Conservation (phyloP, 2,329 filamentous ascomycete species). For the Beauveria varroae region DNA sequence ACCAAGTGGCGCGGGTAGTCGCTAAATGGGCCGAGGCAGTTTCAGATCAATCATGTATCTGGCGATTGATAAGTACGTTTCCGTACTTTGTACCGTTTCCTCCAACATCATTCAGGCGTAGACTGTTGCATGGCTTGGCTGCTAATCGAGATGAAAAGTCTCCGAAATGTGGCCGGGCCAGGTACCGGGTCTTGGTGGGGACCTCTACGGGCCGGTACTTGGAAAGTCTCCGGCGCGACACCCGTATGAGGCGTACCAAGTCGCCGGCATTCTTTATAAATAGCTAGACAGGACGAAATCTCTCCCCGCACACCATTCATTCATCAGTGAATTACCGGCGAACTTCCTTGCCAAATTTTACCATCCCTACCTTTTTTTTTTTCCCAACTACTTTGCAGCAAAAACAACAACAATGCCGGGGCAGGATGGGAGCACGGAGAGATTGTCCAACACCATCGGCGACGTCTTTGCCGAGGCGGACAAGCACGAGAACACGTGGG, state of each 20-base stretch:
- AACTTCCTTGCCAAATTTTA: not conserved
- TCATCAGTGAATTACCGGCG: not conserved
- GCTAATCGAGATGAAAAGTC: conserved; percentile 2
- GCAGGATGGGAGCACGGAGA: not conserved
- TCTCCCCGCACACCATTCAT: not conserved
- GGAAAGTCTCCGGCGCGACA: not conserved
- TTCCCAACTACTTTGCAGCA: not conserved
- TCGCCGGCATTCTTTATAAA: conserved; percentile 5
- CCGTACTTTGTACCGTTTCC: too few species aligned
- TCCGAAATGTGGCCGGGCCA: conserved; percentile 2
- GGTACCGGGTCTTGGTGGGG: not conserved
- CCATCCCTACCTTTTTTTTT: not conserved
- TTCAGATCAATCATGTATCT: too few species aligned
- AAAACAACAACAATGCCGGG: not conserved
- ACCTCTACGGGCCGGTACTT: not conserved
- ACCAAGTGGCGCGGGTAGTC: too few species aligned
- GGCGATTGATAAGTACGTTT: too few species aligned
- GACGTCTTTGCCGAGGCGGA: not conserved
- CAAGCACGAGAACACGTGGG: not conserved
- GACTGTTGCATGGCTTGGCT: not conserved
- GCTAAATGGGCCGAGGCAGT: too few species aligned
- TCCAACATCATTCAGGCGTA: not conserved
- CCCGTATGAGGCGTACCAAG: not conserved
- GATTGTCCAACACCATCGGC: not conserved
- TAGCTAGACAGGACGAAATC: not conserved